Percentiles rank a stretch among this genome's conserved stretches.
Evolutionary conservation across 2,329 filamentous ascomycete species (phyloP).

Genomic region (Fusarium anthophilum): DNA sequence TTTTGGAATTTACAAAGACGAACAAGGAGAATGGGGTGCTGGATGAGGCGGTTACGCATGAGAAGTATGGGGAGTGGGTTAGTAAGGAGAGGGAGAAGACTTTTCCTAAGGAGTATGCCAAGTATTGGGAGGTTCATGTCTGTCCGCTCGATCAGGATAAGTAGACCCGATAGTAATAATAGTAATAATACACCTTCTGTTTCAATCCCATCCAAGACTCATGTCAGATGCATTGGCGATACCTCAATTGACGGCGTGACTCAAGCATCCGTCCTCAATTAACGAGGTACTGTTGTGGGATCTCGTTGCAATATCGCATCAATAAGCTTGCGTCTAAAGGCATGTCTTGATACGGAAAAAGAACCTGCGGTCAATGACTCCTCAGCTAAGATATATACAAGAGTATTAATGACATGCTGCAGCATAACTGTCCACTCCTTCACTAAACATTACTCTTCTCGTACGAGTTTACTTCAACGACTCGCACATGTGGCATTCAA

Average conservation of each 20-base stretch:
- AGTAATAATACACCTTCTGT: background rate
- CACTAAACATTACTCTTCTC: background rate
- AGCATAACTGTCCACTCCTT: background rate
- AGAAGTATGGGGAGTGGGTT: slow-evolving; percentile 53
- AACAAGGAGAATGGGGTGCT: slow-evolving; percentile 59
- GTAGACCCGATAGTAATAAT: slow-evolving; percentile 4
- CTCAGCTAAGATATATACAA: slow-evolving; percentile 21
- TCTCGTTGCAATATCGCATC: no score
- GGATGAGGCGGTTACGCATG: slow-evolving; percentile 57
- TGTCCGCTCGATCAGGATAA: slow-evolving; percentile 38
- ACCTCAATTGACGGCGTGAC: no score
- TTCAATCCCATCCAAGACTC: background rate
- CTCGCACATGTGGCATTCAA: slow-evolving; percentile 15
- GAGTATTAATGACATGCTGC: background rate
- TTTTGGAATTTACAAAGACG: slow-evolving; percentile 59
- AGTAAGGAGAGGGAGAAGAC: slow-evolving; percentile 45
- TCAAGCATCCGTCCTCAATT: background rate
- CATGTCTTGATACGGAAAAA: background rate
- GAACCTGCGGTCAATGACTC: background rate
- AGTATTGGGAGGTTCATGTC: slow-evolving; percentile 56
- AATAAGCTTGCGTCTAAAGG: background rate
- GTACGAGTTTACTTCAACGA: background rate
- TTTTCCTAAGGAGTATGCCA: slow-evolving; percentile 47
- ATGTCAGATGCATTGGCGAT: no score
- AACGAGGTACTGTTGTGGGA: no score